These are phyloP conservation scores for Diaporthe amygdali DNA, from an alignment of 2,329 filamentous ascomycete species.

Conservation along the genomic window DNA sequence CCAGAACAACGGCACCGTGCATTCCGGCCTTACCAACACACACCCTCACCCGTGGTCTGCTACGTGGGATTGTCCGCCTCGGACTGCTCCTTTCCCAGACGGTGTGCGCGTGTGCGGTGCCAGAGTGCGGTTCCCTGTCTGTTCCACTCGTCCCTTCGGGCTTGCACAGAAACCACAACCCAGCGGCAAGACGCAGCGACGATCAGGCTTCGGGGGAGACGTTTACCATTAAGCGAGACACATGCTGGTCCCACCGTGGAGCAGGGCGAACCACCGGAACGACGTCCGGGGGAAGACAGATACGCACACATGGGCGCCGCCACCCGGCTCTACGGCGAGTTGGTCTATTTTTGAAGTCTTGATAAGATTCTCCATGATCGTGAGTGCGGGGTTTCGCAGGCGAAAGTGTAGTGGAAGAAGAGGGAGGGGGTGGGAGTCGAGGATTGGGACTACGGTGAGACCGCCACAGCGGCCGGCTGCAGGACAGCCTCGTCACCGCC, in stretches of 20 bases:
- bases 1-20: not conserved
- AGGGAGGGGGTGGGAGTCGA: not conserved
- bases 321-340: not conserved
- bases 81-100: not conserved
- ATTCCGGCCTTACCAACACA: not conserved
- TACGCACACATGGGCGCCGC: not conserved
- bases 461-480: slow-evolving; percentile 22
- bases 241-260: not conserved
- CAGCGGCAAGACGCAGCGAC: slow-evolving; percentile 7
- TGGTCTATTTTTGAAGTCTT: not conserved
- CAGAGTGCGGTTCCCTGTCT: not conserved
- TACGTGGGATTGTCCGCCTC: not conserved
- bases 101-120: not conserved
- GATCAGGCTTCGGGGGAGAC: not conserved
- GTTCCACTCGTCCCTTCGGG: not conserved
- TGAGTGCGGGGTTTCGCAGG: not conserved
- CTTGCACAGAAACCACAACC: slow-evolving; percentile 15
- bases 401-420: not conserved
- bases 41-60: not conserved
- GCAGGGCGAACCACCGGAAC: not conserved
- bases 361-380: not conserved
- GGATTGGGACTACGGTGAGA: slow-evolving; percentile 12
- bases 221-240: not conserved
- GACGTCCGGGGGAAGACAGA: not conserved
- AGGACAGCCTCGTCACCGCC: not conserved